These are phyloP conservation scores for Fomitopsis pulvina DNA, from an alignment of 768 basidiomycete species.

Conservation along the genomic window DNA sequence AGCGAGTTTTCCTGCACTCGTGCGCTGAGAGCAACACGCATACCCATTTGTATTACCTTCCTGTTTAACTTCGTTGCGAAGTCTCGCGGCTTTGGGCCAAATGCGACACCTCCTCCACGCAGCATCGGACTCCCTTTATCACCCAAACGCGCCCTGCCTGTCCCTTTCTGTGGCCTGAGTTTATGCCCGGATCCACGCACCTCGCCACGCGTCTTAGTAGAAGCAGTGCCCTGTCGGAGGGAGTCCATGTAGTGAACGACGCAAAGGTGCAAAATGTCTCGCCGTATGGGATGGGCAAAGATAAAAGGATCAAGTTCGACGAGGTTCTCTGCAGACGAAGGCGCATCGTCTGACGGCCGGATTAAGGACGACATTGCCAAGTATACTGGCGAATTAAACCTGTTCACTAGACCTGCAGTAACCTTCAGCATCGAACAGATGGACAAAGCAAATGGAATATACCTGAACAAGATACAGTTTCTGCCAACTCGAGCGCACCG, in stretches of 20 bases:
- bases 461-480: too few relatives aligned
- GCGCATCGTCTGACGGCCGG: conserved; percentile 34
- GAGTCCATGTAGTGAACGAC: conserved; percentile 83
- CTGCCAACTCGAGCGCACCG: too few relatives aligned
- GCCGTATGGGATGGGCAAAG: conserved; percentile 83
- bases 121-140: conserved; percentile 84
- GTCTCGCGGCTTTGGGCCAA: conserved; percentile 87
- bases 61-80: conserved; percentile 90
- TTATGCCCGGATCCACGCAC: conserved; percentile 87
- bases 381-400: conserved; percentile 37
- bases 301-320: conserved; percentile 73
- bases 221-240: conserved; percentile 87
- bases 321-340: conserved; percentile 35
- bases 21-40: conserved; percentile 82
- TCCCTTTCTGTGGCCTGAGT: conserved; percentile 87
- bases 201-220: conserved; percentile 87
- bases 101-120: conserved; percentile 87
- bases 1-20: conserved; percentile 72
- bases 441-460: background rate
- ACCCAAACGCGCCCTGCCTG: conserved; percentile 84
- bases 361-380: conserved; percentile 58
- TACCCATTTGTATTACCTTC: conserved; percentile 89
- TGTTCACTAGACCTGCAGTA: background rate
- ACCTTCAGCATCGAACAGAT: background rate
- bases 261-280: conserved; percentile 90